phyloP scores from a whole-genome alignment of 208 protist species.

The Novymonas esmeraldas region DNA sequence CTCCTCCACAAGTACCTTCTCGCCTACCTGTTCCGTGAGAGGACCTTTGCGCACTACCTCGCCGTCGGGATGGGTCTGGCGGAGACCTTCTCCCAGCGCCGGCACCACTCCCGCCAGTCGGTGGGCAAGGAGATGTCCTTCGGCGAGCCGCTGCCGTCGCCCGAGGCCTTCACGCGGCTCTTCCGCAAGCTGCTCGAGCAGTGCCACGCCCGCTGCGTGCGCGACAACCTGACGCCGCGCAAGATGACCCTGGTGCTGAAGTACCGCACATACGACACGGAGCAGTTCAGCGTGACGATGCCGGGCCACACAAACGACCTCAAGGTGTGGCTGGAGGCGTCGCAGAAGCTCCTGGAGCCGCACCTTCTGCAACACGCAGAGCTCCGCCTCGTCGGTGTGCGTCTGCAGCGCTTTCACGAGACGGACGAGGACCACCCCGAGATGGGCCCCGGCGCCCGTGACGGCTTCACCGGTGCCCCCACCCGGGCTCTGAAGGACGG shows the following conservation, averaged over 20 bases:
- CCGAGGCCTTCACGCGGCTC: slow-evolving; percentile 56
- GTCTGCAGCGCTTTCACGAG: slow-evolving; percentile 65
- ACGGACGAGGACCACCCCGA: background rate
- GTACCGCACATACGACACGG: slow-evolving; percentile 72
- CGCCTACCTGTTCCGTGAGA: slow-evolving; percentile 73
- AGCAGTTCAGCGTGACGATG: slow-evolving; percentile 65
- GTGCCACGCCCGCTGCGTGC: slow-evolving; percentile 62
- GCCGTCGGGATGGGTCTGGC: slow-evolving; percentile 73
- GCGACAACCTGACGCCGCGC: slow-evolving; percentile 46
- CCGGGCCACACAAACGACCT: slow-evolving; percentile 71
- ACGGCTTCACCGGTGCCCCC: slow-evolving; percentile 6
- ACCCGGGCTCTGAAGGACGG: no score
- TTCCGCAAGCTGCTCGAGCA: slow-evolving; percentile 52
- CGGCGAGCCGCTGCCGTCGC: slow-evolving; percentile 50
- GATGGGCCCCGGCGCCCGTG: background rate
- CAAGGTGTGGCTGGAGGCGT: slow-evolving; percentile 59
- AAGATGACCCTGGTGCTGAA: slow-evolving; percentile 72
- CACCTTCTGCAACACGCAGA: slow-evolving; percentile 65
- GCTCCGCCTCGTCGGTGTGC: slow-evolving; percentile 76
- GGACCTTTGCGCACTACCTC: slow-evolving; percentile 83
- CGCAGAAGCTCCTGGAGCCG: slow-evolving; percentile 61
- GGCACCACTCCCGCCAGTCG: slow-evolving; percentile 59
- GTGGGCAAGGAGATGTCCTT: slow-evolving; percentile 85
- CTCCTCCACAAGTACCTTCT: slow-evolving; percentile 72
- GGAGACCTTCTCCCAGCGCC: slow-evolving; percentile 47